Conservation (phyloP, 2,329 filamentous ascomycete species). For the Epichloe baconii region DNA sequence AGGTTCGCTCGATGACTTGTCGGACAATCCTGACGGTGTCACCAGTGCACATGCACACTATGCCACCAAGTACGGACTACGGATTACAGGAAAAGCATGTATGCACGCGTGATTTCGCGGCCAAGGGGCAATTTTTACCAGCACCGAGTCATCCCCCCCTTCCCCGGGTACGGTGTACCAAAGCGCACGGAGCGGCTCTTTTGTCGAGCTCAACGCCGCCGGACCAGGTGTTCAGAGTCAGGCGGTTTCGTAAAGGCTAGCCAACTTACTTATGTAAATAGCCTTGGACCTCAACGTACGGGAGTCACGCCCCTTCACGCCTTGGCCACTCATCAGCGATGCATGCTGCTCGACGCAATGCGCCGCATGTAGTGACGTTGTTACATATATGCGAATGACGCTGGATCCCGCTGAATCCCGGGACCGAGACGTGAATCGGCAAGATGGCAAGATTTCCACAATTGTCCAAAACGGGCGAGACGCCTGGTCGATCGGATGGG, state of each 20-base stretch:
- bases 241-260: no score
- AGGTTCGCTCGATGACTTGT: neutral
- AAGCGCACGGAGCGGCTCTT: neutral
- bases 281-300: no score
- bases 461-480: neutral
- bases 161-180: neutral
- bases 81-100: neutral
- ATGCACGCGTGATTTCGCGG: neutral
- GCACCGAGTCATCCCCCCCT: neutral
- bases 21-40: no score
- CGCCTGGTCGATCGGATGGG: neutral
- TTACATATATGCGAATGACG: neutral
- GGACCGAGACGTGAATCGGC: neutral
- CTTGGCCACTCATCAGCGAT: neutral
- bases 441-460: neutral
- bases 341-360: conserved; percentile 1
- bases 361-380: neutral
- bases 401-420: neutral
- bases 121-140: no score
- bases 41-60: no score
- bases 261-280: no score
- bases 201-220: neutral
- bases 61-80: no score
- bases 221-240: neutral
- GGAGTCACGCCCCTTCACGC: no score